Evolutionary conservation across 1,284 basidiomycete genomes (phyloP).

Genomic region (Phylloboletellus chloephorus): DNA sequence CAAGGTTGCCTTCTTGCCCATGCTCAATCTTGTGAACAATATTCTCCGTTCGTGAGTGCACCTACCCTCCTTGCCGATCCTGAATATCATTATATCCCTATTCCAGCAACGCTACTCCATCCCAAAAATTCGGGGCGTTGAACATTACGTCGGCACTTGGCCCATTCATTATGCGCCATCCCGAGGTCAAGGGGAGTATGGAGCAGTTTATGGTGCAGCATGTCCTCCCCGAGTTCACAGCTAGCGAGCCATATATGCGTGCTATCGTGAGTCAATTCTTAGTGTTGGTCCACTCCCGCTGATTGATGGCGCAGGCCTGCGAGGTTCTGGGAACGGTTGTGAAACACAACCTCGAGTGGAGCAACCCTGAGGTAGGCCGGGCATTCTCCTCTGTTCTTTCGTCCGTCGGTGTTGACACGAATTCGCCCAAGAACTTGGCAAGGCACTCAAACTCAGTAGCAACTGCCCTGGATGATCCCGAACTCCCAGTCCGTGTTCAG

Average conservation of each 20-base stretch:
- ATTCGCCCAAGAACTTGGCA: slow-evolving; percentile 48
- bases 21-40: slow-evolving; percentile 70
- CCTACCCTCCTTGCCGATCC: neutral
- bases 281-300: neutral
- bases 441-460: slow-evolving; percentile 60
- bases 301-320: slow-evolving; percentile 49
- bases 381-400: slow-evolving; percentile 1
- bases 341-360: slow-evolving; percentile 64
- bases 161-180: slow-evolving; percentile 74
- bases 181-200: slow-evolving; percentile 70
- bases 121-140: slow-evolving; percentile 76
- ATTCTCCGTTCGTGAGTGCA: slow-evolving; percentile 59
- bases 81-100: neutral
- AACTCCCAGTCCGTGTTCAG: slow-evolving; percentile 82
- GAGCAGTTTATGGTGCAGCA: slow-evolving; percentile 70
- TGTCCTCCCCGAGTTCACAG: slow-evolving; percentile 66
- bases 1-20: slow-evolving; percentile 71
- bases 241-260: slow-evolving; percentile 64
- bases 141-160: slow-evolving; percentile 75
- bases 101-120: slow-evolving; percentile 46
- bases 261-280: slow-evolving; percentile 51
- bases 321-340: slow-evolving; percentile 73
- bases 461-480: slow-evolving; percentile 61
- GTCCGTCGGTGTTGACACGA: neutral
- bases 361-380: slow-evolving; percentile 51